Evolutionary conservation across 345 rosid genomes (phyloP), one percentile per base, ranked within the genome.

Genomic region (Syzygium aqueum): DNA sequence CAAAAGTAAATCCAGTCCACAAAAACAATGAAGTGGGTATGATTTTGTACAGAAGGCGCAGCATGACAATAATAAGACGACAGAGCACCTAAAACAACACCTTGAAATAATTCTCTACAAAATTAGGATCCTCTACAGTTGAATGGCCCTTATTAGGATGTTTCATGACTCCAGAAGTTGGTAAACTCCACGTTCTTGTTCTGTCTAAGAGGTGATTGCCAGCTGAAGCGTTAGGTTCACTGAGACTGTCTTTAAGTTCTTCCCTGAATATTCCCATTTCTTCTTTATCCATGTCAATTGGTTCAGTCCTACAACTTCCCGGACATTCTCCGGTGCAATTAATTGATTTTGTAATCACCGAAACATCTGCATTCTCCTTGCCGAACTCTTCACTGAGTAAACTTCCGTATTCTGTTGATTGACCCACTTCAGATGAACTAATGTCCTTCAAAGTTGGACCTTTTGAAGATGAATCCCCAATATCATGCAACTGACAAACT

Each of bases 91-190:
- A 53, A 85, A 43, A 85, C 61, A 52, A 46, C 91, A 96, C 99
- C 98, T 94, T 97, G 89, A 97, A 97, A 92, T 97, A 97, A 89
- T 95, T 96, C 86, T 95, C 98, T 84, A 97, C 97, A 92, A 97
- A 97, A 93, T 94, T 93, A 77, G 98, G 97, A 90, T 96, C 98
- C 84, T 91, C 97, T 84, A 93, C 92, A 87, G 96, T 93, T 91
- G 98, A 96, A 90, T 93, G 97, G 19, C 89, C 84, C 89, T 85
- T 89, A 88, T 53, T 86, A 87, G 93, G 92, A 89, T 93, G 90
- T 85, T 89, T 94, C 65, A 40, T 78, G 90, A 86, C 33, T 84
- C 88, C 82, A 88, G 91, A 89, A 57, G 84, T 88, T 11, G 90
- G 86, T 53, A 90, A 91, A 33, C 86, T 88, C 87, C 85, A 84